A percentile compares a stretch with the other conserved stretches of the same genome.
Conservation (phyloP, 495 filamentous ascomycete species). For the Daldinia caldariorum region DNA sequence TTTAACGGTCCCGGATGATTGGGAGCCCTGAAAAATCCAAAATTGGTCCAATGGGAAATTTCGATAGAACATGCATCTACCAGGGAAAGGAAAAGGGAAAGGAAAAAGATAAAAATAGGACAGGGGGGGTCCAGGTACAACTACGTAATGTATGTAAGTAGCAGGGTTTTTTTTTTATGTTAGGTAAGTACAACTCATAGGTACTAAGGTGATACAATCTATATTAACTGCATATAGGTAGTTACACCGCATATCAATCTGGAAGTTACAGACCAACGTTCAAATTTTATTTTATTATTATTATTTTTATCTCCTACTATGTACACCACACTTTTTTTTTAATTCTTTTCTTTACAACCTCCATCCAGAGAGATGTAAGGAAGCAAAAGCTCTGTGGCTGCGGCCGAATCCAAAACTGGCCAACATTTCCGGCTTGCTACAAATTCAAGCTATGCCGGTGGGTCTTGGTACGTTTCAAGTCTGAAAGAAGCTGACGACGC, state of each 20-base stretch:
- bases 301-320: neutral
- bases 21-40: constrained; percentile 1
- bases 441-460: constrained; percentile 27
- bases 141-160: constrained; percentile 7
- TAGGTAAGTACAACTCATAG: constrained; percentile 4
- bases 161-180: neutral
- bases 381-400: neutral
- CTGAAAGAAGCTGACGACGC: constrained; percentile 34
- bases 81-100: neutral
- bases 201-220: neutral
- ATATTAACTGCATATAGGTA: neutral
- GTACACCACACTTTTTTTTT: constrained; percentile 8
- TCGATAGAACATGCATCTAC: neutral
- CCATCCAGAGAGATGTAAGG: neutral
- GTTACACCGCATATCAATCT: neutral
- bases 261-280: neutral
- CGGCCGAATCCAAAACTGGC: constrained; percentile 22
- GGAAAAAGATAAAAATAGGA: constrained; percentile 1
- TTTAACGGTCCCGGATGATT: neutral
- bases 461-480: constrained; percentile 37
- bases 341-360: neutral
- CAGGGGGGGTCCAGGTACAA: neutral
- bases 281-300: neutral
- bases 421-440: constrained; percentile 12
- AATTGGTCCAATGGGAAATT: neutral